These are phyloP conservation scores for Suhomyces ambrosiae DNA, from an alignment of 1,139 yeast species.

Conservation along the genomic window DNA sequence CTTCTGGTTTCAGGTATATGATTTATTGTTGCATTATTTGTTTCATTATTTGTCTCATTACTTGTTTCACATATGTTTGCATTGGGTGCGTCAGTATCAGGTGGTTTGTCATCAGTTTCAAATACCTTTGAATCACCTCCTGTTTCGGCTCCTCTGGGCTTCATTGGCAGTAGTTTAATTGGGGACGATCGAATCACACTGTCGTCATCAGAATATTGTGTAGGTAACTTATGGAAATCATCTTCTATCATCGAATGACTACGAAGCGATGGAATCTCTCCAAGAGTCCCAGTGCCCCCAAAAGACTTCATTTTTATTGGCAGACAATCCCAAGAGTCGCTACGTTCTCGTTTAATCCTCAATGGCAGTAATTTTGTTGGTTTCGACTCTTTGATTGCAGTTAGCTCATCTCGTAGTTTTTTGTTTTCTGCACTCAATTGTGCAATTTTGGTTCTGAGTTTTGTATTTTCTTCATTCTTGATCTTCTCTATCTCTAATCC, in stretches of 20 bases:
- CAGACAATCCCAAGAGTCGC: slow-evolving; percentile 2
- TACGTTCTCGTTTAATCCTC: not conserved
- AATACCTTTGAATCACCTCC: not conserved
- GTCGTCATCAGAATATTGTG: slow-evolving; percentile 22
- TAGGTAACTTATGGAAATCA: slow-evolving; percentile 18
- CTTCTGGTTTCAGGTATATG: too few species aligned
- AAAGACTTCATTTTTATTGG: slow-evolving; percentile 16
- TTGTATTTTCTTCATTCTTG: not conserved
- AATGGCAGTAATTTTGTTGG: slow-evolving; percentile 3
- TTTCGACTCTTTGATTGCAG: not conserved
- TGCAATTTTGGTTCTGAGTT: slow-evolving; percentile 1
- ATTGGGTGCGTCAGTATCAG: too few species aligned
- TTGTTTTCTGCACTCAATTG: slow-evolving; percentile 4
- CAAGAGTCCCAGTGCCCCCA: slow-evolving; percentile 10
- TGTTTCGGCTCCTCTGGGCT: not conserved
- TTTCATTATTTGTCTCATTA: too few species aligned
- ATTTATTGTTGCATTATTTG: too few species aligned
- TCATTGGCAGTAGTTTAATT: slow-evolving; percentile 13
- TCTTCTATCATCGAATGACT: slow-evolving; percentile 18
- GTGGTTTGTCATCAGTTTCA: not conserved
- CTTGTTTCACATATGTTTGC: too few species aligned
- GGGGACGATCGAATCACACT: slow-evolving; percentile 12
- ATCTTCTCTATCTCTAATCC: slow-evolving; percentile 5
- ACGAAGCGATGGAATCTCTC: slow-evolving; percentile 17
- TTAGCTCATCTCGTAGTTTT: slow-evolving; percentile 1